These are phyloP conservation scores for Bonia amplexicaulis DNA, from an alignment of 176 grass and related monocot genomes.

Conservation along the genomic window DNA sequence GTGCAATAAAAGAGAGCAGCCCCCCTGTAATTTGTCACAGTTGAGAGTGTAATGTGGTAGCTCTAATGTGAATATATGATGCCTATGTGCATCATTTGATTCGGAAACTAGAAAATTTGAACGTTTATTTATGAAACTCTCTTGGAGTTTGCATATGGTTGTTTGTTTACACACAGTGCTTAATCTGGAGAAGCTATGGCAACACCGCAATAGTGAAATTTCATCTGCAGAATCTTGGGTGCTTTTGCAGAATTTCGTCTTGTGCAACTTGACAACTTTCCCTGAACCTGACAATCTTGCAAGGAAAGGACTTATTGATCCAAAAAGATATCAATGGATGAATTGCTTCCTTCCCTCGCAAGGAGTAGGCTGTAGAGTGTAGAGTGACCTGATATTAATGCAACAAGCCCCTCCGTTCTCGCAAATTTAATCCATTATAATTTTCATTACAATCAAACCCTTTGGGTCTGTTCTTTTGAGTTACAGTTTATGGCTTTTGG, in stretches of 20 bases:
- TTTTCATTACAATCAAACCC: not conserved
- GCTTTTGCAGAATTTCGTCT: not conserved
- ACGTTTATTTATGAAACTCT: not conserved
- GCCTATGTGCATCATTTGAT: not conserved
- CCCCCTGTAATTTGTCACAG: not conserved
- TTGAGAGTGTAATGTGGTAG: not conserved
- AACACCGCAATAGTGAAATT: not conserved
- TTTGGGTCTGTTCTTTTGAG: too few relatives aligned
- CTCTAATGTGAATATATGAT: not conserved
- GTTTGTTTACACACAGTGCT: not conserved
- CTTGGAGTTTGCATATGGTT: not conserved
- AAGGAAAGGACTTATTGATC: not conserved
- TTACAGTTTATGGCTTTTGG: too few relatives aligned
- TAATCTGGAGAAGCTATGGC: not conserved
- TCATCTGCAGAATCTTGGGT: not conserved
- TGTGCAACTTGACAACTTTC: not conserved
- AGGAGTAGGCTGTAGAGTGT: not conserved
- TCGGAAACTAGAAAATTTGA: not conserved
- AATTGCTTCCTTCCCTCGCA: constrained; percentile 12
- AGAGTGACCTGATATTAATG: not conserved
- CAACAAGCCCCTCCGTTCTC: not conserved
- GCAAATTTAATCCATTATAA: not conserved
- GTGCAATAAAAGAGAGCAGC: not conserved
- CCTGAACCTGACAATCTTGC: constrained; percentile 13
- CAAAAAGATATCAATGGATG: not conserved